Base-by-base conservation (phyloP, 305 asterid species). In the Andrographis paniculata region DNA sequence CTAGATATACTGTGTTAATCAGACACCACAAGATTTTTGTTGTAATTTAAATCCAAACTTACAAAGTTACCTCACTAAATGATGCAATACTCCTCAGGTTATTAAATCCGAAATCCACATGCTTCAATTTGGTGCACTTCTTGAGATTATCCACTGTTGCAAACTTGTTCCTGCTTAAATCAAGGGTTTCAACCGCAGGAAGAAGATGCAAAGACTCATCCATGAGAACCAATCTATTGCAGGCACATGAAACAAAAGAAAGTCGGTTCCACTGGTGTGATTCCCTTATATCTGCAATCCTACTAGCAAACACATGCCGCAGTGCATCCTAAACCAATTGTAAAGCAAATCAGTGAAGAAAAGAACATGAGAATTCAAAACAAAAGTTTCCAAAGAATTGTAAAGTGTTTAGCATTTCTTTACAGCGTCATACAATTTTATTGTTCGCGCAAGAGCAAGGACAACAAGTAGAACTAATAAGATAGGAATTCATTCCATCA, bases 151-250 rank as follows among this genome's bases (percentile, higher is more conserved):
- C 93, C 53, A 78, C 92, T 69, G 80, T 89, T 19, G 98, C 54
- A 66, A 85, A 80, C 78, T 76, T 85, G 76, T 89, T 89, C 66
- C 96, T 71, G 55, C 98, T 85, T 57, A 89, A 69, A 72, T 89
- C 98, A 66, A 89, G 95, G 51, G 86, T 80, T 55, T 89, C 98
- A 63, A 82, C 72, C 39, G 65, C 76, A 38, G 98, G 95, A 61
- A 89, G 94, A 60, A 89, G 94, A 67, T 78, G 98, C 79, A 89
- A 70, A 20, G 98, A 82, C 70, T 89, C 98, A 22, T 89, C 96
- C 96, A 89, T 89, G 63, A 89, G 93, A 62, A 85, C 64, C 64
- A 89, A 69, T 63, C 73, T 71, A 62, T 89, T 89, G 50, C 74
- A 75, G 15, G 98, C 92, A 42, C 98, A 89, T n/a, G 98, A 89